Evolutionary conservation across 495 filamentous ascomycete species (phyloP), one percentile per base, ranked within the genome.

Genomic region (Penicillium desertorum): DNA sequence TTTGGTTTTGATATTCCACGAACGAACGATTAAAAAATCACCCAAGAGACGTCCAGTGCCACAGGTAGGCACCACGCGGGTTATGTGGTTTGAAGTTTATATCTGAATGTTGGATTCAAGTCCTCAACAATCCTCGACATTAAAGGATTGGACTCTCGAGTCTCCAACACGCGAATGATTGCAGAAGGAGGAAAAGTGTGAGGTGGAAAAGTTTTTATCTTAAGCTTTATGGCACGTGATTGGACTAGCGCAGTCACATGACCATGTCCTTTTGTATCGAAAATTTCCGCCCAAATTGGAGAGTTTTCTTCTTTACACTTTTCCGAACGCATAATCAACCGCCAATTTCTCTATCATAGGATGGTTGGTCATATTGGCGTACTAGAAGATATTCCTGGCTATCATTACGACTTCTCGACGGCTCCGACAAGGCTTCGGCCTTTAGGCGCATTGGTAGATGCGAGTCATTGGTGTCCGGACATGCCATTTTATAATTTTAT

Each of bases 351-450:
- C 54, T 41, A 47, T 61, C 62, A 78, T 74, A 74, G 74, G 72
- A 75, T 79, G 72, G 76, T 64, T 67, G 77, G 77, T 79, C 77
- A 79, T 79, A 79, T 79, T 79, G 77, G 77, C 77, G 77, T 72
- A 76, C 77, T 62, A 79, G 74, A 79, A 59, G 62, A 68, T 76
- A 56, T 20, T 47, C 36, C 43, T 51, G 52, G 62, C 57, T 52
- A 62, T 32, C 63, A 47, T 66, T 71, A 71, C 59, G 67, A 60
- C 70, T 75, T 46, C 61, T 64, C 67, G 54, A 72, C 67, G 65
- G 71, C 62, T 59, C 57, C 61, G 60, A 62, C 46, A 54, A 54
- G 54, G 65, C 56, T 64, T 59, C 32, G 62, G 59, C 54, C 60
- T 56, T 54, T 56, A 29, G 53, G 62, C 62, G 71, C 72, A 61